Evolutionary conservation across 495 filamentous ascomycete genomes (phyloP).

Genomic region (Penicillium silybi): DNA sequence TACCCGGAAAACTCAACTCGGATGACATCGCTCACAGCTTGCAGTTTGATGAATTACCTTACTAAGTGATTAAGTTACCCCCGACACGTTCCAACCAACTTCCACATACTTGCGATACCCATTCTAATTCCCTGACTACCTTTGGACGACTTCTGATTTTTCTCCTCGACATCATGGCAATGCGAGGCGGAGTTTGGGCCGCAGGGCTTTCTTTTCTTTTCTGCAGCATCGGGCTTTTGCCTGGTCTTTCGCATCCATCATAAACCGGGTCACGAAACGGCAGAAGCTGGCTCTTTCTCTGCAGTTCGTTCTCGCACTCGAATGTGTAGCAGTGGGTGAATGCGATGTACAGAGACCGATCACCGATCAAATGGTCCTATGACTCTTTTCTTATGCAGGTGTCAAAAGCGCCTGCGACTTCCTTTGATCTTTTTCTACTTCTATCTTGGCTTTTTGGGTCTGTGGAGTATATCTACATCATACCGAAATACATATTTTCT

Average conservation of each 20-base stretch:
- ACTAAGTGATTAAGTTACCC: conserved; percentile 1
- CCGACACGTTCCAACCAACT: conserved; percentile 4
- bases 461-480: not conserved
- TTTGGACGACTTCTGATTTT: conserved; percentile 12
- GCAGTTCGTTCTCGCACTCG: not conserved
- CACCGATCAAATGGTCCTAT: not conserved
- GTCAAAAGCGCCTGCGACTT: not conserved
- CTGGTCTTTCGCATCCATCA: not conserved
- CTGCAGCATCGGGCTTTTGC: not conserved
- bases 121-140: conserved; percentile 10
- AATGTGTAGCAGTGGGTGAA: conserved; percentile 18
- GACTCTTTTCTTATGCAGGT: not conserved
- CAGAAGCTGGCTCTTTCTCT: conserved; percentile 5
- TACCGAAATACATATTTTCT: not conserved
- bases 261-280: not conserved
- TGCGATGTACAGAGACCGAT: conserved; percentile 19
- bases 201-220: conserved; percentile 1
- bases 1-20: not conserved
- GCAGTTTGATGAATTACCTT: conserved; percentile 16
- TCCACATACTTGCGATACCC: conserved; percentile 20
- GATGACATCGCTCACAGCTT: not conserved
- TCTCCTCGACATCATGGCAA: conserved; percentile 12
- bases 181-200: conserved; percentile 17
- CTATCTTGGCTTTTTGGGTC: not conserved
- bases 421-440: not conserved